Base-by-base conservation (phyloP, 1,284 basidiomycete species). In the Blastosporella zonata region DNA sequence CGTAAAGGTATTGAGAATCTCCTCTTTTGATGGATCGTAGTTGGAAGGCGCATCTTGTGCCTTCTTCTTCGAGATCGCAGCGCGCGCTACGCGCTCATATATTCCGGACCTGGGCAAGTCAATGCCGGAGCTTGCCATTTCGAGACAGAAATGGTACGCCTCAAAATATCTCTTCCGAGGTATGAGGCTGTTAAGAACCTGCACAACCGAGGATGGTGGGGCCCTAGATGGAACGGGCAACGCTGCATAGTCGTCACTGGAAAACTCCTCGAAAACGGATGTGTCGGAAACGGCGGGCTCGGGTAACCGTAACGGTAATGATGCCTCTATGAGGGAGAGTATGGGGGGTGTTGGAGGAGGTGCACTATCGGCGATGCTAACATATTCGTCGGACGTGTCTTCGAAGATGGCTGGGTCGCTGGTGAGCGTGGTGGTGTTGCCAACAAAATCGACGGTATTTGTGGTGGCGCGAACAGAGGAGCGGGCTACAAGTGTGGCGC, bases 231-330 rank as follows among this genome's bases (percentile, higher is more conserved):
- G 31, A 7, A 29, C 18, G 21, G 46, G n/a, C n/a, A 43, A 35
- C 9, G 36, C 31, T 17, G 42, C 35, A 38, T 67, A 65, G 13
- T 64, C 66, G 17, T 50, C 48, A 18, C 40, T 45, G 21, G 49
- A 42, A 9, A 52, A 52, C n/a, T 70, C 67, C 53, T 71, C 70
- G 29, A 72, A 72, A 4, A 71, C 53, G 15, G 57, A 52, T 0
- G 35, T 33, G 43, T 62, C 64, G 35, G 54, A 43, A 12, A 49
- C 18, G 9, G 43, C 12, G 3, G 66, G 59, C 39, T 61, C 55
- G 1, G 67, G 64, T 40, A 71, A 55, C 17, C 55, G 48, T 7
- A 47, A 36, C 9, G 70, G 69, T 9, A 72, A 52, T 2, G 46
- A 55, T n/a, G 56, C 38, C 45, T 65, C 52, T 7, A 71, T 57